Base-by-base conservation (phyloP, 805 yeast species). In the Yarrowia sp. region DNA sequence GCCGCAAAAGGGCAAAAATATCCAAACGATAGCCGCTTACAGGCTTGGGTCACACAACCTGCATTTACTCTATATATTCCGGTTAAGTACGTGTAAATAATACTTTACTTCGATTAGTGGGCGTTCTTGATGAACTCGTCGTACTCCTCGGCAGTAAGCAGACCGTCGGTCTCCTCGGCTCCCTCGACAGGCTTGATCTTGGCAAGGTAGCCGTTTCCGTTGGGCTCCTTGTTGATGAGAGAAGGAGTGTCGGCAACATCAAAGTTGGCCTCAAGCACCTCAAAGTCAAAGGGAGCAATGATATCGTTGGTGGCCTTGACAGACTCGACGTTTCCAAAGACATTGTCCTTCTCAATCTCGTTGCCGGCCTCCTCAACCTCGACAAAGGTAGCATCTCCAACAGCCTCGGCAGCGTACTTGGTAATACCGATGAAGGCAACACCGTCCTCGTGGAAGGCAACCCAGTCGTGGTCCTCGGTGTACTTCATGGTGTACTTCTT, bases 291-390 rank as follows among this genome's bases (percentile, higher is more conserved):
- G 61, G 99, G 99, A 19, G 92, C 80, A 77, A 92, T 93, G 68
- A 95, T 88, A 73, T 95, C 99, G 69, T 90, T 84, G 28, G 99
- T 98, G 52, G 92, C 85, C 79, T 95, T 95, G 72, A 95, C 99
- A 46, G 92, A 84, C 78, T 95, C 99, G 43, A 95, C 96, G 33
- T 96, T 89, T 7, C 98, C 98, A 73, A 95, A 80, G 14, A 93
- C 80, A 68, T 91, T 98, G 59, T 96, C 96, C 56, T 82, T 81
- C 65, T 80, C 85, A 65, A 87, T 80, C 32, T 73, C 79, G 43
- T 81, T 82, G 43, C 87, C 89, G 41, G 82, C 83, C 70, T 87
- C 92, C 52, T 96, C 96, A 70, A 93, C 81, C 78, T 95, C 99
- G 66, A 92, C 88, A 75, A 82, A 95, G 4, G 98, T 96, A 65